Conservation (phyloP, 306 rosid species). For the Pachyrhizus erosus region DNA sequence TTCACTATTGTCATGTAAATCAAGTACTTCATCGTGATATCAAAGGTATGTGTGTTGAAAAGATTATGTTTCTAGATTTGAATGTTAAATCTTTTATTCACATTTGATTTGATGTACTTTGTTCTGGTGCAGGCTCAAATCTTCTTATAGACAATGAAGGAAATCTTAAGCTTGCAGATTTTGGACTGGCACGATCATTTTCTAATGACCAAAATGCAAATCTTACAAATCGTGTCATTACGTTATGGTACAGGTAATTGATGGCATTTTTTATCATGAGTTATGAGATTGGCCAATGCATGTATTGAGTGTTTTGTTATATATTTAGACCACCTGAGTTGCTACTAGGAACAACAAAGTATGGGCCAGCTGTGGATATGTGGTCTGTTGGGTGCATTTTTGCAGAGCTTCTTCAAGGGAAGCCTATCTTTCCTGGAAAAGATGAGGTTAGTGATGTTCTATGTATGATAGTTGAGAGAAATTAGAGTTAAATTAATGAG, state of each 20-base stretch:
- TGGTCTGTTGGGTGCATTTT: conserved; percentile 41
- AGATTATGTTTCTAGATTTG: background rate
- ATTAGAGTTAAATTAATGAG: background rate
- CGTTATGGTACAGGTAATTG: no score
- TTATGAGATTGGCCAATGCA: background rate
- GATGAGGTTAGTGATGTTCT: conserved; percentile 60
- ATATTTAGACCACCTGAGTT: no score
- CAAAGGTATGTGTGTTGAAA: conserved; percentile 55
- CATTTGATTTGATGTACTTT: conserved; percentile 31
- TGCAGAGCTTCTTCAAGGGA: conserved; percentile 76
- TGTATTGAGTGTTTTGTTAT: no score
- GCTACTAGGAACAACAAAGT: conserved; percentile 59
- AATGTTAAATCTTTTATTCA: background rate
- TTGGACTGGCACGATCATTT: conserved; percentile 71
- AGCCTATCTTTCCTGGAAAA: conserved; percentile 76
- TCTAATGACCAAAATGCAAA: conserved; percentile 56
- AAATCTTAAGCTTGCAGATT: conserved; percentile 74
- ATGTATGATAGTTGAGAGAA: conserved; percentile 9
- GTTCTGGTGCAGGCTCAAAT: conserved; percentile 66
- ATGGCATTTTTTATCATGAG: background rate
- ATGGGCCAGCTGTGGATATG: conserved; percentile 43
- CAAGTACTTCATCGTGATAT: conserved; percentile 83
- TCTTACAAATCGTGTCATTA: no score
- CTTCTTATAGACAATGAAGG: conserved; percentile 82
- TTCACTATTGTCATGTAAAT: conserved; percentile 73